Evolutionary conservation across 1,284 basidiomycete genomes (phyloP), one percentile per base, ranked within the genome.

Genomic region (Moesziomyces parantarcticus): DNA sequence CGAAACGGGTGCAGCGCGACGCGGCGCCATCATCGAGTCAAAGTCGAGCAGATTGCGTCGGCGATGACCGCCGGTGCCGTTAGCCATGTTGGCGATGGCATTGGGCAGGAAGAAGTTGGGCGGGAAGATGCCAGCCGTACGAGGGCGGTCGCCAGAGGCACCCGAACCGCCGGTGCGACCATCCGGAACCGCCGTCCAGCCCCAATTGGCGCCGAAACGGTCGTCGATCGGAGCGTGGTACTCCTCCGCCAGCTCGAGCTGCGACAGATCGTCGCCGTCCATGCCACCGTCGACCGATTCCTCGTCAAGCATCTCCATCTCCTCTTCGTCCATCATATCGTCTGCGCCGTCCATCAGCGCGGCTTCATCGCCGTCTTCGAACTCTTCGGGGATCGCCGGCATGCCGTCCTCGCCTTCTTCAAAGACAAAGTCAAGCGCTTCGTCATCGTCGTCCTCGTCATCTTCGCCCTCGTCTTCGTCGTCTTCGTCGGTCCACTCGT

Each of bases 361-460:
- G 18, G 53, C 50, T 16, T 63, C 70, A 45, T 54, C 55, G 21
- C 55, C 62, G 26, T 75, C 77, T n/a, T 64, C 64, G 42, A 68
- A 54, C n/a, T 58, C 73, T 34, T 63, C 65, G 5, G 65, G 61
- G 20, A 66, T 60, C 22, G 51, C 51, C 16, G 62, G 53, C 39
- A 63, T 55, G 25, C 49, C 65, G 13, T 59, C 74, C 16, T 71
- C 64, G 40, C 59, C 71, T 34, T 73, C 66, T 36, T 71, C 70
- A 26, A 69, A 58, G 42, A 77, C 62, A 51, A 76, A 69, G 64
- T 75, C 87, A 5, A 55, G 84, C 79, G 49, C 92, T 34, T 89
- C 88, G 82, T 90, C 78, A 8, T 82, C 83, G 54, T 82, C 77
- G 46, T 88, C 70, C 26, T 74, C 65, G 22, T 73, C 58, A 13